A percentile compares a stretch with the other conserved stretches of the same genome.
Evolutionary conservation across 495 filamentous ascomycete species (phyloP).

Genomic region (Hypoxylon cercidicola): DNA sequence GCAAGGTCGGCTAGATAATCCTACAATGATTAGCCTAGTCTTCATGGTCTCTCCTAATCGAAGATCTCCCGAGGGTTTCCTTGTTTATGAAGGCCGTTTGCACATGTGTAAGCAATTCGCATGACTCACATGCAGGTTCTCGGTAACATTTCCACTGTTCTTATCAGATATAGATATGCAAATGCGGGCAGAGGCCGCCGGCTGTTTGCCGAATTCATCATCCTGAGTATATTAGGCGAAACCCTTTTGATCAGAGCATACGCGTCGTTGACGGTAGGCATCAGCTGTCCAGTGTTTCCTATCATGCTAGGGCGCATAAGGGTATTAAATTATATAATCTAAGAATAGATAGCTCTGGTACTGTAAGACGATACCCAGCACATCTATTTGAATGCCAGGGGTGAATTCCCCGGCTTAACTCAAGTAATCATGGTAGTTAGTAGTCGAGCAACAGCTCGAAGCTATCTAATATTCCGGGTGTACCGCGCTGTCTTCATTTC

Average conservation of each 20-base stretch:
- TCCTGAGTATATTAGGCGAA: too few relatives aligned
- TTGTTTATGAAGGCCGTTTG: slow-evolving; percentile 26
- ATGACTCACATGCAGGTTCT: slow-evolving; percentile 35
- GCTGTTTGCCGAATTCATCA: too few relatives aligned
- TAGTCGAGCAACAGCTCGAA: not conserved
- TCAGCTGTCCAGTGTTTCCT: too few relatives aligned
- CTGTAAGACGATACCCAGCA: too few relatives aligned
- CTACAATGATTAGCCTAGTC: not conserved
- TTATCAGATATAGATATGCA: not conserved
- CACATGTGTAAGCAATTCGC: slow-evolving; percentile 31
- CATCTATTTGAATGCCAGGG: too few relatives aligned
- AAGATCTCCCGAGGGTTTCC: slow-evolving; percentile 1
- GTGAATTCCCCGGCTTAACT: not conserved
- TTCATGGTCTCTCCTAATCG: not conserved
- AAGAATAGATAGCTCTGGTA: too few relatives aligned
- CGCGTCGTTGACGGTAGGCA: too few relatives aligned
- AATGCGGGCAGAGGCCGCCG: too few relatives aligned
- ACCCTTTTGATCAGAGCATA: too few relatives aligned
- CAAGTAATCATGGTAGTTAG: not conserved
- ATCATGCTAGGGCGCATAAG: too few relatives aligned
- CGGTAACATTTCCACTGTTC: slow-evolving; percentile 17
- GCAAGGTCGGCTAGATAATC: not conserved
- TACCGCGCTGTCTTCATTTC: slow-evolving; percentile 59
- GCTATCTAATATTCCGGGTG: not conserved
- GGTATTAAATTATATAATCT: too few relatives aligned